Percentiles rank a stretch among this genome's conserved stretches.
Evolutionary conservation across 306 rosid genomes (phyloP).

Genomic region (Castanea crenata): DNA sequence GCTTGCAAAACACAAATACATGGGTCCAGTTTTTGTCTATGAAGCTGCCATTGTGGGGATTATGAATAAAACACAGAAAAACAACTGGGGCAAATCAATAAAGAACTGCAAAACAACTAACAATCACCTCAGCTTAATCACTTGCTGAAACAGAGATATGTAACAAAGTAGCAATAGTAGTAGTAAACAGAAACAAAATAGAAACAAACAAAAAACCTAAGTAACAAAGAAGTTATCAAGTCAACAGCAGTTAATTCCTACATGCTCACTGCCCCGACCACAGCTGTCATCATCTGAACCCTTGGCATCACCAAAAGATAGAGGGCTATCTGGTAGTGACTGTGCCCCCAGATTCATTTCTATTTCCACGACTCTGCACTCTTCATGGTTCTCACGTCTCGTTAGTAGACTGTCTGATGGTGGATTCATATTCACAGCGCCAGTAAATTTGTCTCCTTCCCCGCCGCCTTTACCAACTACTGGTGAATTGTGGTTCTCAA

Average conservation of each 20-base stretch:
- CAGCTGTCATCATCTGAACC: slow-evolving; percentile 67
- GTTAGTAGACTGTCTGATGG: slow-evolving; percentile 16
- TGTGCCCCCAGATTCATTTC: slow-evolving; percentile 45
- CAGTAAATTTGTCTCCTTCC: not conserved
- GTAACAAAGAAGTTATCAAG: not conserved
- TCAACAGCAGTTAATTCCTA: slow-evolving; percentile 18
- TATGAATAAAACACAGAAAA: no score
- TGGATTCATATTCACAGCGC: slow-evolving; percentile 15
- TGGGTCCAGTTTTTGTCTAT: no score
- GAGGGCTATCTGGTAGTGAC: slow-evolving; percentile 56
- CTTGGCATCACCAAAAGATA: slow-evolving; percentile 61
- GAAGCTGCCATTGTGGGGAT: no score
- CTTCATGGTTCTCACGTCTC: slow-evolving; percentile 24
- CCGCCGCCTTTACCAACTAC: slow-evolving; percentile 24
- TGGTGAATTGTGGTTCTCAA: slow-evolving; percentile 4
- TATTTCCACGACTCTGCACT: slow-evolving; percentile 33
- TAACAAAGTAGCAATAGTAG: not conserved
- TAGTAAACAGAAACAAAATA: not conserved
- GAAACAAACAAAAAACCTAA: not conserved
- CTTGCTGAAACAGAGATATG: not conserved
- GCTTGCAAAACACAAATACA: no score
- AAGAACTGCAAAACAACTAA: not conserved
- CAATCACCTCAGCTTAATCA: not conserved
- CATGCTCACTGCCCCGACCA: slow-evolving; percentile 47
- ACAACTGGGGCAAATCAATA: not conserved